These are phyloP conservation scores for Sicyos baderoa DNA, from an alignment of 306 rosid genomes.

Conservation along the genomic window DNA sequence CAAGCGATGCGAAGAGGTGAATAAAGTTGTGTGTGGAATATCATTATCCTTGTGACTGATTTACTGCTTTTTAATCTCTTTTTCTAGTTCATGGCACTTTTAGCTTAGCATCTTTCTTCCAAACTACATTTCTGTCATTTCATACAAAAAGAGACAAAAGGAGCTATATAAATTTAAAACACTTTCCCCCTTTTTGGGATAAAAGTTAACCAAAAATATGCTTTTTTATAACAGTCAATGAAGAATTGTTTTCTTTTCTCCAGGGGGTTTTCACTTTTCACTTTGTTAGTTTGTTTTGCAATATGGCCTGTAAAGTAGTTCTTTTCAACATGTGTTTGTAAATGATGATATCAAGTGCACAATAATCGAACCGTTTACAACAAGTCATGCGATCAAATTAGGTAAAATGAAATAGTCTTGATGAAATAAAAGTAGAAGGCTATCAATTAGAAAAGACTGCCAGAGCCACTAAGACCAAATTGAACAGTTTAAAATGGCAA, in stretches of 20 bases:
- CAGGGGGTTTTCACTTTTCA: not conserved
- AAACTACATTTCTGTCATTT: not conserved
- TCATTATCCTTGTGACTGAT: not conserved
- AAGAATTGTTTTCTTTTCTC: not conserved
- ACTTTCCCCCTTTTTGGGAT: not conserved
- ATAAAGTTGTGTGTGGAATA: slow-evolving; percentile 7
- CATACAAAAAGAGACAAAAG: not conserved
- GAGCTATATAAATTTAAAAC: not conserved
- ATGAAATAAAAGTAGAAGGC: not conserved
- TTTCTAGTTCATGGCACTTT: not conserved
- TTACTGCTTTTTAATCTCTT: not conserved
- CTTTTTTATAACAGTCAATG: too few species aligned
- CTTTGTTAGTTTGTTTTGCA: not conserved
- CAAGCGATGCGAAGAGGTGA: not conserved
- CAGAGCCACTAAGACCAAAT: not conserved
- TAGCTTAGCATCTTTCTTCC: not conserved
- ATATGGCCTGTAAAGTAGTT: not conserved
- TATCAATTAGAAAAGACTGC: not conserved
- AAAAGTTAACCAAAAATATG: not conserved
- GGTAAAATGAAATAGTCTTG: not conserved
- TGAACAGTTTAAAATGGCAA: not conserved
- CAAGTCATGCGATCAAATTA: not conserved
- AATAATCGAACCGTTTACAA: not conserved
- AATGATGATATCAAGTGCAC: not conserved
- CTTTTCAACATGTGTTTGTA: not conserved